A percentile compares a stretch with the other conserved stretches of the same genome.
Evolutionary conservation across 2,329 filamentous ascomycete species (phyloP).

Genomic region (Colletotrichum brevisporum): DNA sequence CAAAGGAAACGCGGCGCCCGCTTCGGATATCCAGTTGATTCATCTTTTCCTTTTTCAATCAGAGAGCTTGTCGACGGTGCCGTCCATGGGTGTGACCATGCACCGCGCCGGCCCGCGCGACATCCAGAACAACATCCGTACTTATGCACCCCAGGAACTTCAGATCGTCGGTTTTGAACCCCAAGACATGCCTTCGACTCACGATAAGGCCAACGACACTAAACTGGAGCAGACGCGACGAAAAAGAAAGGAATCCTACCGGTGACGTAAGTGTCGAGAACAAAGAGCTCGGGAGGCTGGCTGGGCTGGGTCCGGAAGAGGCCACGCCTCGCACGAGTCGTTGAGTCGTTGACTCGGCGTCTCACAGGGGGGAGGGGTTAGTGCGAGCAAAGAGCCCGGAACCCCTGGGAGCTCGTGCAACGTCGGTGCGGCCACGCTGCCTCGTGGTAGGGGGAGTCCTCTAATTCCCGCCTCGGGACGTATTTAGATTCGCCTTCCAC

Average conservation of each 20-base stretch:
- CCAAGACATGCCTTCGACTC: background rate
- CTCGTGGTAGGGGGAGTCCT: background rate
- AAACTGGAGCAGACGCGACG: background rate
- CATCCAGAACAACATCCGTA: background rate
- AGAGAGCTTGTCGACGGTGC: background rate
- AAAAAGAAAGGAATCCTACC: too few species aligned
- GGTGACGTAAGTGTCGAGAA: background rate
- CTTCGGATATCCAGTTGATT: constrained; percentile 23
- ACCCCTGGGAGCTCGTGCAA: background rate
- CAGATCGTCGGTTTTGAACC: background rate
- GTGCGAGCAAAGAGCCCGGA: constrained; percentile 1
- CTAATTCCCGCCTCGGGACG: background rate
- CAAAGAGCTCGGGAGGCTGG: background rate
- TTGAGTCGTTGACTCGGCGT: constrained; percentile 4
- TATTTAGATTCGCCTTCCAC: background rate
- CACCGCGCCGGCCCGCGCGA: too few species aligned
- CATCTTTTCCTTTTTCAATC: background rate
- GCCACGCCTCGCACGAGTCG: background rate
- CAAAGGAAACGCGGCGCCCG: constrained; percentile 19
- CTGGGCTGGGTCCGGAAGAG: background rate
- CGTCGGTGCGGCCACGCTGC: constrained; percentile 22
- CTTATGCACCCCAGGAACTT: background rate
- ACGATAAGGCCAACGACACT: background rate
- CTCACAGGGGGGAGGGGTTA: background rate
- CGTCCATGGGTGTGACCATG: background rate